These are phyloP conservation scores for Claviceps capensis DNA, from an alignment of 2,329 filamentous ascomycete genomes.

Conservation along the genomic window DNA sequence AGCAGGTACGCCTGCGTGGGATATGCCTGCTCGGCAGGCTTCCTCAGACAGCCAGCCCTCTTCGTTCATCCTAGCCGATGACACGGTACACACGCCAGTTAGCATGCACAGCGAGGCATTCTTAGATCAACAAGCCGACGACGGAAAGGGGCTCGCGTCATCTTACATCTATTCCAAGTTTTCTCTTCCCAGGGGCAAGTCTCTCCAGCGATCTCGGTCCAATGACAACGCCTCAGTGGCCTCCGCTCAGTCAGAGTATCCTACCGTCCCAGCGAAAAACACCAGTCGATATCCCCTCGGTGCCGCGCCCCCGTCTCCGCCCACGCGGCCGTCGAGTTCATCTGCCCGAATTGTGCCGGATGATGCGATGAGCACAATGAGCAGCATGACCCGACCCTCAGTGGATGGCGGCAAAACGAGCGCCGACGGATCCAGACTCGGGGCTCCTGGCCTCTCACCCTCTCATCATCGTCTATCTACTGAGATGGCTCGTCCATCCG, in stretches of 20 bases:
- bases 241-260: slow-evolving; percentile 52
- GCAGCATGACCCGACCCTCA: slow-evolving; percentile 29
- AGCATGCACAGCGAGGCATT: slow-evolving; percentile 62
- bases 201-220: slow-evolving; percentile 53
- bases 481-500: slow-evolving; percentile 29
- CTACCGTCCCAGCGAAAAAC: slow-evolving; percentile 26
- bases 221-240: slow-evolving; percentile 37
- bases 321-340: slow-evolving; percentile 45
- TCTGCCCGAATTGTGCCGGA: slow-evolving; percentile 27
- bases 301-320: slow-evolving; percentile 47
- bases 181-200: slow-evolving; percentile 67
- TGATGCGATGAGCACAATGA: slow-evolving; percentile 18
- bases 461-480: slow-evolving; percentile 31
- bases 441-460: slow-evolving; percentile 27
- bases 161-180: slow-evolving; percentile 86
- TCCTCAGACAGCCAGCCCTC: slow-evolving; percentile 56
- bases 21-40: slow-evolving; percentile 46
- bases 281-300: slow-evolving; percentile 27
- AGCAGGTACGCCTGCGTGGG: slow-evolving; percentile 44
- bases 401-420: slow-evolving; percentile 37
- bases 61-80: slow-evolving; percentile 49
- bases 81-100: slow-evolving; percentile 53
- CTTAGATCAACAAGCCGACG: slow-evolving; percentile 35
- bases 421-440: slow-evolving; percentile 27
- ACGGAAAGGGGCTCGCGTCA: slow-evolving; percentile 38